phyloP scores from a whole-genome alignment of 2,329 filamentous ascomycete species.

The Ophiocordyceps camponoti-leonardi region DNA sequence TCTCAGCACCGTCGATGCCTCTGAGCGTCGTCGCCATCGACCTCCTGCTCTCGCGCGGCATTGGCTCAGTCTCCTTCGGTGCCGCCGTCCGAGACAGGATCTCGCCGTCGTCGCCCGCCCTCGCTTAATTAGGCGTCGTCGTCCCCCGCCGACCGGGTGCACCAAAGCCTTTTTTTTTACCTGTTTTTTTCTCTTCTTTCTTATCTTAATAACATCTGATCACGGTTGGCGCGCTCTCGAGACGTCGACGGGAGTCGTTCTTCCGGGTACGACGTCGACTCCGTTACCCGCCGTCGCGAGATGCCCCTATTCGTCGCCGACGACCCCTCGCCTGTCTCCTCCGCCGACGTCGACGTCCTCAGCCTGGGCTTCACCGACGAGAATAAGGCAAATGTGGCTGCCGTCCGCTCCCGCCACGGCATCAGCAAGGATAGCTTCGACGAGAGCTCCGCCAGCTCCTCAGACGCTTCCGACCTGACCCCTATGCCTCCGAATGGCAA shows the following conservation, averaged over 20 bases:
- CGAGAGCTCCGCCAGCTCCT: slow-evolving; percentile 36
- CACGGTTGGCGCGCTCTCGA: too few relatives aligned
- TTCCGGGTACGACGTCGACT: too few relatives aligned
- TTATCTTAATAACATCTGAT: too few relatives aligned
- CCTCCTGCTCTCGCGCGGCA: not conserved
- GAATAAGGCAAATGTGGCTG: slow-evolving; percentile 12
- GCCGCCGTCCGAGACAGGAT: not conserved
- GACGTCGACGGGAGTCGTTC: too few relatives aligned
- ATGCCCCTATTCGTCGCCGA: slow-evolving; percentile 40
- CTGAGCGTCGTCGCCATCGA: not conserved
- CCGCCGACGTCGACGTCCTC: slow-evolving; percentile 23
- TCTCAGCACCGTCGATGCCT: slow-evolving; percentile 1
- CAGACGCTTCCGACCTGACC: slow-evolving; percentile 29
- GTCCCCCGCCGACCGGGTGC: not conserved
- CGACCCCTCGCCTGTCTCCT: slow-evolving; percentile 24
- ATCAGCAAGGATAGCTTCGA: slow-evolving; percentile 34
- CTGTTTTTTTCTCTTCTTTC: too few relatives aligned
- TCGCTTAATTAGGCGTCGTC: not conserved
- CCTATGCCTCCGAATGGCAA: slow-evolving; percentile 25
- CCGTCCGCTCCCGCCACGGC: slow-evolving; percentile 24
- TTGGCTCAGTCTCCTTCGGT: not conserved
- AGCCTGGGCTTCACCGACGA: slow-evolving; percentile 24
- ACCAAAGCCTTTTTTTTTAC: too few relatives aligned
- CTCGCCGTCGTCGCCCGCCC: not conserved
- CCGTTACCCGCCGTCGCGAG: slow-evolving; percentile 7